Conservation (phyloP, 1,284 basidiomycete genomes). For the Leucoagaricus sp. region DNA sequence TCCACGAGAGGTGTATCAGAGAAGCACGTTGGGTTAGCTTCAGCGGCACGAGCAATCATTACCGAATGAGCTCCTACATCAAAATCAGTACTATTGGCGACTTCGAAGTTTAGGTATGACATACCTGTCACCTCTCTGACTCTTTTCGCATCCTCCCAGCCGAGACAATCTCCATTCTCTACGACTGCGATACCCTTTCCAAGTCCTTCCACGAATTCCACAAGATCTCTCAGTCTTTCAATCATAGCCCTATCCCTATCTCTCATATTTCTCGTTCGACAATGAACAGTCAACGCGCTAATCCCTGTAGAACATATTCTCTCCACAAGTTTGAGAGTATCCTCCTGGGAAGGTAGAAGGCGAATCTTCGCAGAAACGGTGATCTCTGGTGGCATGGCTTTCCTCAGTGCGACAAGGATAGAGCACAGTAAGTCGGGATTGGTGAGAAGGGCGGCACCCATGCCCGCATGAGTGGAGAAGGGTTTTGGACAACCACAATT, state of each 20-base stretch:
- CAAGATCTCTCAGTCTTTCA: slow-evolving; percentile 81
- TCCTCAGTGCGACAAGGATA: slow-evolving; percentile 79
- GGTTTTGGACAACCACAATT: slow-evolving; percentile 97
- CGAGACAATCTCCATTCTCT: slow-evolving; percentile 93
- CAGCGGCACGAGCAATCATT: slow-evolving; percentile 96
- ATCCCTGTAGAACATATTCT: slow-evolving; percentile 89
- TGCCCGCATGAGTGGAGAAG: slow-evolving; percentile 93
- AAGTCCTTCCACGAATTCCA: slow-evolving; percentile 73
- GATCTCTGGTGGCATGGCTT: slow-evolving; percentile 74
- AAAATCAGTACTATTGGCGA: too few relatives aligned
- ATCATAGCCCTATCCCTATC: slow-evolving; percentile 81
- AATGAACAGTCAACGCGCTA: slow-evolving; percentile 91
- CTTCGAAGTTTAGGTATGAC: too few relatives aligned
- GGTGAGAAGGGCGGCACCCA: slow-evolving; percentile 94
- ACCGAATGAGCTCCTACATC: slow-evolving; percentile 78
- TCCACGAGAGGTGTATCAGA: slow-evolving; percentile 67
- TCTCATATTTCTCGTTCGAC: slow-evolving; percentile 93
- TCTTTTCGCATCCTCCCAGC: slow-evolving; percentile 76
- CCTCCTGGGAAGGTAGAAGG: slow-evolving; percentile 82
- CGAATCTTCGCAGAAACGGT: slow-evolving; percentile 93
- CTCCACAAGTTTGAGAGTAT: slow-evolving; percentile 86
- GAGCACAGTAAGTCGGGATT: slow-evolving; percentile 90
- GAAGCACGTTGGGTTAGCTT: slow-evolving; percentile 92
- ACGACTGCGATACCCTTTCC: slow-evolving; percentile 81
- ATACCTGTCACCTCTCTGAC: slow-evolving; percentile 76